Conservation (phyloP, 768 basidiomycete genomes). For the Kwoniella shandongensis region DNA sequence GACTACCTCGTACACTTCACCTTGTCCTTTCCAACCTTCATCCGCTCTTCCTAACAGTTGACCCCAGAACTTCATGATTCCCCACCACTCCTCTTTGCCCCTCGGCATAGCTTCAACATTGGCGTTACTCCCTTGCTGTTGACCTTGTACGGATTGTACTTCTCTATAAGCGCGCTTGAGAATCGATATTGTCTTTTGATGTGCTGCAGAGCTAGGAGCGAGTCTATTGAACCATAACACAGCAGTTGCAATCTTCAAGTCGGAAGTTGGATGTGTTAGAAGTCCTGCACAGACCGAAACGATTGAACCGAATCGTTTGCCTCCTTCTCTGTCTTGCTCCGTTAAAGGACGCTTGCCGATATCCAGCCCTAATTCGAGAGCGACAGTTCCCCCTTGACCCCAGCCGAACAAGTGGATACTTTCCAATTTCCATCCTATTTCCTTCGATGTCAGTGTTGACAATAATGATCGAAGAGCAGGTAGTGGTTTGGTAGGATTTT, state of each 20-base stretch:
- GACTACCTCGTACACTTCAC: constrained; percentile 52
- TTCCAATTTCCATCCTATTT: constrained; percentile 34
- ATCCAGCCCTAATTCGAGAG: constrained; percentile 37
- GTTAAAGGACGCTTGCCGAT: constrained; percentile 18
- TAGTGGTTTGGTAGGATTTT: constrained; percentile 28
- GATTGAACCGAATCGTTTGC: constrained; percentile 32
- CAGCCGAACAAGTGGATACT: constrained; percentile 52
- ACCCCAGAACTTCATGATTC: constrained; percentile 52
- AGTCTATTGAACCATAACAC: constrained; percentile 37
- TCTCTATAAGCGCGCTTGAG: constrained; percentile 33
- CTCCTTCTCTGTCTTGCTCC: background rate
- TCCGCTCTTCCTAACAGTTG: constrained; percentile 39
- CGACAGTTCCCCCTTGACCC: constrained; percentile 49
- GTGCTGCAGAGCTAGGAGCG: constrained; percentile 14
- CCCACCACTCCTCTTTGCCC: constrained; percentile 43
- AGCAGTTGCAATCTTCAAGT: constrained; percentile 31
- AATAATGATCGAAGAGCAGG: constrained; percentile 27
- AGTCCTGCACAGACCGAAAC: constrained; percentile 39
- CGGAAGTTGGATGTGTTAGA: constrained; percentile 32
- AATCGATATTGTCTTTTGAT: constrained; percentile 12
- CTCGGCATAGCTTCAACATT: constrained; percentile 42
- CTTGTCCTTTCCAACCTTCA: constrained; percentile 41
- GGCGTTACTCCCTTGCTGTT: background rate
- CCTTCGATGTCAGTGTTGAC: constrained; percentile 23
- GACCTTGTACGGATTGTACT: constrained; percentile 29